Evolutionary conservation across 2,329 filamentous ascomycete genomes (phyloP).

Genomic region (Epichloe sibirici): DNA sequence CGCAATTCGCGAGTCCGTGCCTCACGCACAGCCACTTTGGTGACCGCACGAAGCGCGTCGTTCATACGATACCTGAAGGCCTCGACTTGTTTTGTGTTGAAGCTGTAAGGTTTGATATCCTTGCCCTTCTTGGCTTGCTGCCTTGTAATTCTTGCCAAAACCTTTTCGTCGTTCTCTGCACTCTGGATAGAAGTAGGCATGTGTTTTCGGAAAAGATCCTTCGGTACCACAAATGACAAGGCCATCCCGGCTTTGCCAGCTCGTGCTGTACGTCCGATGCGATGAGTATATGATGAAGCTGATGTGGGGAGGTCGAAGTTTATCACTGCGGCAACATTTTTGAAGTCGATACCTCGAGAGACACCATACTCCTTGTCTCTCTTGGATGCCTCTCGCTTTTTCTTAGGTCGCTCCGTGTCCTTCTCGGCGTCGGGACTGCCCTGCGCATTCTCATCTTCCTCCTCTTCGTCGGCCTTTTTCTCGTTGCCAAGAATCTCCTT

Average conservation of each 20-base stretch:
- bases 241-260: conserved; percentile 90
- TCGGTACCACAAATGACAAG: conserved; percentile 85
- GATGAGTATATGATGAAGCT: conserved; percentile 90
- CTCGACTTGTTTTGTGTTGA: conserved; percentile 89
- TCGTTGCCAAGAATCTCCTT: conserved; percentile 68
- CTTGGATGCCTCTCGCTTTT: conserved; percentile 38
- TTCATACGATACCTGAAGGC: conserved; percentile 92
- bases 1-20: conserved; percentile 78
- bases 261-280: conserved; percentile 85
- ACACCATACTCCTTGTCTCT: conserved; percentile 83
- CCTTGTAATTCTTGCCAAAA: conserved; percentile 66
- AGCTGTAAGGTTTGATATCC: conserved; percentile 79
- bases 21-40: conserved; percentile 78
- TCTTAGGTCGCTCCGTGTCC: conserved; percentile 17
- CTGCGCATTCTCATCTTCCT: conserved; percentile 31
- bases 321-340: conserved; percentile 85
- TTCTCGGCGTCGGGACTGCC: conserved; percentile 11
- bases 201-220: conserved; percentile 75
- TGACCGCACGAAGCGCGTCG: conserved; percentile 82
- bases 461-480: conserved; percentile 27
- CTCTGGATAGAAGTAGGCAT: conserved; percentile 68
- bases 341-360: conserved; percentile 89
- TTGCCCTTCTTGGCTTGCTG: conserved; percentile 69
- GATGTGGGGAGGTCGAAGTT: conserved; percentile 92
- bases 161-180: conserved; percentile 71